Conservation (phyloP, 139 green algal species). For the Ulvella scutata region DNA sequence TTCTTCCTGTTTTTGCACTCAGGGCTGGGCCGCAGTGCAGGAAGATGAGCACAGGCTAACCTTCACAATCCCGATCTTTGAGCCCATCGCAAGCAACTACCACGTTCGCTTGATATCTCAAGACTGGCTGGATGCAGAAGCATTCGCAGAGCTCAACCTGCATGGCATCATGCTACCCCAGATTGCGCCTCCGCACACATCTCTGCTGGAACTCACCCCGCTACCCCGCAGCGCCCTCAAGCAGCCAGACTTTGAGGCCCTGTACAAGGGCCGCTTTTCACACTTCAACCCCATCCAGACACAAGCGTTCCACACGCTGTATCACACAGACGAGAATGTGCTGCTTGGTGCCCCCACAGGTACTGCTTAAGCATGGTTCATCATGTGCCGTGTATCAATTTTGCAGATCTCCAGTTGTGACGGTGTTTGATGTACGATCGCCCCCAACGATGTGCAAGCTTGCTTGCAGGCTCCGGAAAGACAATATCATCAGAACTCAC, state of each 20-base stretch:
- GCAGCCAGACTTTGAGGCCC: slow-evolving; percentile 41
- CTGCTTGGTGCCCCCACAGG: slow-evolving; percentile 89
- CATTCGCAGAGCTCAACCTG: slow-evolving; percentile 45
- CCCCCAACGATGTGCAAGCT: neutral
- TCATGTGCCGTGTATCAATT: too few species aligned
- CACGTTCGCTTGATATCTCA: slow-evolving; percentile 60
- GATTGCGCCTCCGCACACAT: slow-evolving; percentile 35
- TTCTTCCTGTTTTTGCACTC: too few species aligned
- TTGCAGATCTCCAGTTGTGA: too few species aligned
- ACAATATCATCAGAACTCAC: slow-evolving; percentile 87
- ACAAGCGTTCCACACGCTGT: slow-evolving; percentile 92
- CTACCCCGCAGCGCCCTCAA: slow-evolving; percentile 70
- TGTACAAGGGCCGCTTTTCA: slow-evolving; percentile 67
- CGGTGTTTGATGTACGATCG: too few species aligned
- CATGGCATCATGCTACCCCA: slow-evolving; percentile 61
- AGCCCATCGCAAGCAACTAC: slow-evolving; percentile 75
- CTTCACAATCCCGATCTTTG: slow-evolving; percentile 93
- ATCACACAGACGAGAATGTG: slow-evolving; percentile 88
- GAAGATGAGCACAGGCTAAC: slow-evolving; percentile 48
- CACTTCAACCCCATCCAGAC: slow-evolving; percentile 99
- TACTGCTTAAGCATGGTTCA: too few species aligned
- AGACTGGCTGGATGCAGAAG: slow-evolving; percentile 57
- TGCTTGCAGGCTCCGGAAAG: slow-evolving; percentile 52
- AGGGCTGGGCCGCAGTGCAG: slow-evolving; percentile 3
- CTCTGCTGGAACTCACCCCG: slow-evolving; percentile 89